Percentiles rank a stretch among this genome's conserved stretches.
Conservation (phyloP, 176 grass and related monocot genomes). For the Zea mays region Zm-B73-REFERENCE-NAM-5.0 NC_050100.1:184909001-184909500, state of each 20-base stretch:
- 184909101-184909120: conserved; percentile 76
- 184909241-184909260: conserved; percentile 21
- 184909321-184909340: conserved; percentile 96
- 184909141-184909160: neutral
- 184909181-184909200: conserved; percentile 10
- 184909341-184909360: conserved; percentile 92
- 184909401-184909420: neutral
- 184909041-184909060: conserved; percentile 93
- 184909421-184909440: conserved; percentile 26
- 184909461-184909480: conserved; percentile 61
- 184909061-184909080: conserved; percentile 60
- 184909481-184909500: conserved; percentile 31
- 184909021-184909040: conserved; percentile 90
- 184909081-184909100: conserved; percentile 80
- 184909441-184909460: neutral
- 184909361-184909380: conserved; percentile 90
- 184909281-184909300: conserved; percentile 70
- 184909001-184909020: conserved; percentile 89
- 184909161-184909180: conserved; percentile 16
- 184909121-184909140: conserved; percentile 65
- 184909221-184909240: conserved; percentile 3
- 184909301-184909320: conserved; percentile 78
- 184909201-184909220: conserved; percentile 22
- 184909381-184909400: conserved; percentile 6
- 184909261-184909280: conserved; percentile 80